Percentiles rank a stretch among this genome's conserved stretches.
Conservation (phyloP, 2,329 filamentous ascomycete genomes). For the Trichoderma arundinaceum region DNA sequence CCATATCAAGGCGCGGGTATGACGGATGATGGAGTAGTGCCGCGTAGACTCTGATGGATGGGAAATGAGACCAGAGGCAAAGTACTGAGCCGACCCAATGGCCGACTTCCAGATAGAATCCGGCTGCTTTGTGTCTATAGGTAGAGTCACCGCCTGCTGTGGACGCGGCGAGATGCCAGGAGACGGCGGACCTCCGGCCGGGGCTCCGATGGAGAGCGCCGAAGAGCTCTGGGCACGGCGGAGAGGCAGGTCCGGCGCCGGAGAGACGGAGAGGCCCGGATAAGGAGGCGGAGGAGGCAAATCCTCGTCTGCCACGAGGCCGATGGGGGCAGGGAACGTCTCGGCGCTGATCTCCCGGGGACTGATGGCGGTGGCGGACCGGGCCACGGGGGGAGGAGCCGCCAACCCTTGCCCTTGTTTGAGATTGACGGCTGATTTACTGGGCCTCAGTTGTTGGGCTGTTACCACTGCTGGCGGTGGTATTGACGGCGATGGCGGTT, state of each 20-base stretch:
- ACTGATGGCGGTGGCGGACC: background rate
- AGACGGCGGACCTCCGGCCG: background rate
- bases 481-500: background rate
- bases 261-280: conserved; percentile 2
- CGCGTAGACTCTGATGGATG: conserved; percentile 69
- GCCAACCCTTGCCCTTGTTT: background rate
- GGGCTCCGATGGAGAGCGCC: background rate
- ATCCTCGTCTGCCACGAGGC: conserved; percentile 28
- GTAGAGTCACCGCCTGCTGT: background rate
- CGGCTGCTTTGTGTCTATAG: conserved; percentile 2
- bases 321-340: conserved; percentile 10
- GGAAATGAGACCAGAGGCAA: conserved; percentile 67
- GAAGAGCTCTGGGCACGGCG: conserved; percentile 27
- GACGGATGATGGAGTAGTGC: conserved; percentile 70
- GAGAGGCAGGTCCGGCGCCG: conserved; percentile 10
- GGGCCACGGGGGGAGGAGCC: background rate
- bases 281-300: conserved; percentile 26
- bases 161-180: conserved; percentile 7
- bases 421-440: conserved; percentile 33
- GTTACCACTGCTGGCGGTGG: background rate
- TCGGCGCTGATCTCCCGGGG: background rate
- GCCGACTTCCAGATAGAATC: conserved; percentile 53
- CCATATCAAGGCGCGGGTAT: conserved; percentile 67
- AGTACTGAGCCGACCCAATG: conserved; percentile 65
- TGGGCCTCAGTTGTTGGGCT: conserved; percentile 28